Conservation (phyloP, 2,329 filamentous ascomycete species). For the Parasarocladium wereldwijsianum region DNA sequence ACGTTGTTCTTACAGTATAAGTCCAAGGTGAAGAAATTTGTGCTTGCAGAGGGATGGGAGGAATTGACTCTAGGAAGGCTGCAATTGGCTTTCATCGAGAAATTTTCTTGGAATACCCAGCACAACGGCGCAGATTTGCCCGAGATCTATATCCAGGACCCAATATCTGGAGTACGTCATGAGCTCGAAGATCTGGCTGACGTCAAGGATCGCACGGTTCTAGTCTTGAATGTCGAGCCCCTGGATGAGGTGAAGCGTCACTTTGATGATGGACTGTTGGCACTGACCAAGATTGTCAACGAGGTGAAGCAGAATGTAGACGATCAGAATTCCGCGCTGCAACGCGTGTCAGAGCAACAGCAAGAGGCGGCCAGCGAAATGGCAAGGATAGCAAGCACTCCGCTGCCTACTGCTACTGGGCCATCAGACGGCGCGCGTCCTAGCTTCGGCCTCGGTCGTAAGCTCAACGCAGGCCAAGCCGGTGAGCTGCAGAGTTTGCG, state of each 20-base stretch:
- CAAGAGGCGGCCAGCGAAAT: conserved; percentile 82
- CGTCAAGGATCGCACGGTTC: conserved; percentile 84
- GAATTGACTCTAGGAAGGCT: conserved; percentile 77
- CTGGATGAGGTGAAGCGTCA: conserved; percentile 94
- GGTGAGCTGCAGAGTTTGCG: conserved; percentile 69
- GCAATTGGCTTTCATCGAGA: conserved; percentile 95
- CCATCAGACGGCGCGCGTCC: conserved; percentile 25
- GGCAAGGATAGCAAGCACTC: conserved; percentile 39
- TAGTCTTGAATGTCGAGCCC: conserved; percentile 87
- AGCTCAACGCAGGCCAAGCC: conserved; percentile 46
- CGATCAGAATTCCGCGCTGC: conserved; percentile 67
- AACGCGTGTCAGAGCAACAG: conserved; percentile 80
- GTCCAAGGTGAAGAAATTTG: conserved; percentile 91
- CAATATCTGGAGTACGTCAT: conserved; percentile 88
- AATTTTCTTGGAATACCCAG: conserved; percentile 98
- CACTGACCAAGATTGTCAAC: conserved; percentile 70
- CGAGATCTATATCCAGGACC: conserved; percentile 96
- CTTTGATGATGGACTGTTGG: conserved; percentile 80
- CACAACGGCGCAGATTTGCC: conserved; percentile 84
- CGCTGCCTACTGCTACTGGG: conserved; percentile 25
- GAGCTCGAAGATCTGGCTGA: conserved; percentile 88
- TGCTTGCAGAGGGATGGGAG: conserved; percentile 68
- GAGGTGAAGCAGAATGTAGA: conserved; percentile 72
- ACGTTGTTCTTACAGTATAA: conserved; percentile 95
- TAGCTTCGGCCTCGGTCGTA: conserved; percentile 19